phyloP scores from a whole-genome alignment of 2,329 filamentous ascomycete genomes.

The Alternaria burnsii region DNA sequence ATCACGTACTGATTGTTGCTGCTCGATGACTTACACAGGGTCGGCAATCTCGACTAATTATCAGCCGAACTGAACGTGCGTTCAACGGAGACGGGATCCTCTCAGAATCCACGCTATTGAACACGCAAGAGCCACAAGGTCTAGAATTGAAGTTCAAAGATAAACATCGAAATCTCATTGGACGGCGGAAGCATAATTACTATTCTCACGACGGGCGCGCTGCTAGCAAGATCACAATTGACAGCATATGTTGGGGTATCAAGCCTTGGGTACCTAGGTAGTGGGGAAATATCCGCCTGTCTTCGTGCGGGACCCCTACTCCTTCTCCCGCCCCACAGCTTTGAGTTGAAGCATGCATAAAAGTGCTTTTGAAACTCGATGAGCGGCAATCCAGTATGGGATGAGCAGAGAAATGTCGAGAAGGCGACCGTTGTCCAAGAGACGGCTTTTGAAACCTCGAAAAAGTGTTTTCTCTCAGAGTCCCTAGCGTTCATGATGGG shows the following conservation, averaged over 20 bases:
- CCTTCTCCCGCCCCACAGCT: neutral
- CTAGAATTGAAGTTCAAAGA: conserved; percentile 14
- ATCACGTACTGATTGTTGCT: neutral
- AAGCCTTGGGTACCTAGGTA: neutral
- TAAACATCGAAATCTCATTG: neutral
- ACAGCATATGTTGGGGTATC: neutral
- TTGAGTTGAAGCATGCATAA: conserved; percentile 4
- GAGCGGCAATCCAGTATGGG: neutral
- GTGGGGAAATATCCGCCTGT: conserved; percentile 1
- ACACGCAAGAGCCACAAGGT: conserved; percentile 6
- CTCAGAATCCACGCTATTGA: conserved; percentile 17
- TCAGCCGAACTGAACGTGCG: conserved; percentile 7
- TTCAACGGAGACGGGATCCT: conserved; percentile 5
- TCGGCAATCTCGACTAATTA: neutral
- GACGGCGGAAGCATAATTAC: neutral
- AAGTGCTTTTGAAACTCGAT: neutral
- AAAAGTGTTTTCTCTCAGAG: neutral
- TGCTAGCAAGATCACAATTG: neutral
- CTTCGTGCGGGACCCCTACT: neutral
- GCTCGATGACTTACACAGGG: neutral
- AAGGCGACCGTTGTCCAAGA: neutral
- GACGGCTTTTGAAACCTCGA: neutral
- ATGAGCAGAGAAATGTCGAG: neutral
- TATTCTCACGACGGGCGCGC: neutral
- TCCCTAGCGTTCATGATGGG: neutral